Evolutionary conservation across 257 asterid genomes (phyloP).

Genomic region (Paraleonurus japonicus): DNA sequence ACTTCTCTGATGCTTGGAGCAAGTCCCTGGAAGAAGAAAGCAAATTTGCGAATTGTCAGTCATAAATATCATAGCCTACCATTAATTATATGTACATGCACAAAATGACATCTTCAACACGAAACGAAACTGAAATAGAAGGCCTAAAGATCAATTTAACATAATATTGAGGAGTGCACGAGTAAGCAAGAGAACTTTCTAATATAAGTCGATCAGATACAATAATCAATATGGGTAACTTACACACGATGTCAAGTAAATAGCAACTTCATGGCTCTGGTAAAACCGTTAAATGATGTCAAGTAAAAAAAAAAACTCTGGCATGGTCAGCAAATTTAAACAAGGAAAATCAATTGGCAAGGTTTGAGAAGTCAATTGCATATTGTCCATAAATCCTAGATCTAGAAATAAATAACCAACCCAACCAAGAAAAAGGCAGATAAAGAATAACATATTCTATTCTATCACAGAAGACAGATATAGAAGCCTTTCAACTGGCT

Average conservation of each 20-base stretch:
- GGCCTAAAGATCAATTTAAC: not conserved
- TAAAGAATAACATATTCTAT: not conserved
- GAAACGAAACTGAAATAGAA: not conserved
- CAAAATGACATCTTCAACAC: not conserved
- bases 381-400: not conserved
- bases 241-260: not conserved
- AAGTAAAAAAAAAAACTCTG: not conserved
- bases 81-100: not conserved
- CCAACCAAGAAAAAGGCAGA: not conserved
- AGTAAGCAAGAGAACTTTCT: not conserved
- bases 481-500: not conserved
- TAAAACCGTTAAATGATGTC: not conserved
- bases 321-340: not conserved
- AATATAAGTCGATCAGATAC: not conserved
- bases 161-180: not conserved
- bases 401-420: not conserved
- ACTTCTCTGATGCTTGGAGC: conserved; percentile 56
- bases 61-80: not conserved
- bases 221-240: not conserved
- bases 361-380: not conserved
- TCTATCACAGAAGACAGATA: not conserved
- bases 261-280: not conserved
- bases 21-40: conserved; percentile 44
- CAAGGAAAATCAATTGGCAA: not conserved
- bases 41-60: not conserved